Base-by-base conservation (phyloP, 2,329 filamentous ascomycete genomes). In the Fusarium sp. region DNA sequence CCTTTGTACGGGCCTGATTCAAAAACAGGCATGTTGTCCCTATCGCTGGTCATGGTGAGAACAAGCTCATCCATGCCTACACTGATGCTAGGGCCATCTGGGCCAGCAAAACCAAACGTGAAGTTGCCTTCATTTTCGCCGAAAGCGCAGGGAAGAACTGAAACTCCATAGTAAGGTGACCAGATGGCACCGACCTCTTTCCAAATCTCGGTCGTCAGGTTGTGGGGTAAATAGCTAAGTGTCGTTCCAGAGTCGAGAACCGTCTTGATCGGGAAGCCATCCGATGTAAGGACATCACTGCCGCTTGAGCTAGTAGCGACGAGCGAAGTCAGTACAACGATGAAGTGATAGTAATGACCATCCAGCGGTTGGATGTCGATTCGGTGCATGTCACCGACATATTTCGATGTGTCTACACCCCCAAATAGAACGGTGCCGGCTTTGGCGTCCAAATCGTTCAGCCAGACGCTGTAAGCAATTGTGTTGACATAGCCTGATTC, bases 341-440 rank as follows among this genome's bases (percentile, higher is more conserved):
- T 74, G 63, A 88, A 87, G 10, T 85, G 82, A 25, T 79, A 81
- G 62, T 80, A 84, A 55, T 72, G 67, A 51, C 82, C 53, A 49
- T 82, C 77, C 55, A 83, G 77, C 16, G 69, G 56, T 7, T 79
- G 81, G 64, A 93, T 83, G 18, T 90, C 83, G 28, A 94, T 82
- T 8, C 84, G 86, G 46, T 84, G 83, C 31, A 94, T 83, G 4
- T 86, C 78, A 49, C 91, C 92, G 1, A 83, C 77, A 79, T 89
- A 96, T 76, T 94, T 94, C 62, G 85, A 86, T 0, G 88, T 92
- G 76, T 95, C 92, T 62, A 94, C 88, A n/a, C 91, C 93, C 41
- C 93, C 93, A 71, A 95, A 96, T 3, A 95, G 82, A 63, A 95
- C 90, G 71, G 83, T 90, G 37, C 93, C 93, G 3, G 85, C 89